Conservation (phyloP, 1,284 basidiomycete genomes). For the Tilletia walkeri region DNA sequence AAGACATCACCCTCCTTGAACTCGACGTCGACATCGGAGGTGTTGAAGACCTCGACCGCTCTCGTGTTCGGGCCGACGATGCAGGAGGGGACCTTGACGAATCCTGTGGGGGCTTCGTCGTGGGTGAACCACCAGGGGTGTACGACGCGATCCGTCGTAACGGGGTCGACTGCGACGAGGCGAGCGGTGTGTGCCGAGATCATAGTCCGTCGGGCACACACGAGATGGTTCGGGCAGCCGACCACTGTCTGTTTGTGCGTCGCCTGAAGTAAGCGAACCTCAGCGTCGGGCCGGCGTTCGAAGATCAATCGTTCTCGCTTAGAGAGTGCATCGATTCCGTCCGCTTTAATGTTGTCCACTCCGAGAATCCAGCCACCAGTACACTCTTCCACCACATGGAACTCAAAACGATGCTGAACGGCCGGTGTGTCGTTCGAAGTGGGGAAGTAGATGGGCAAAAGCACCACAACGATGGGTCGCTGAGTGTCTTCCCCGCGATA, state of each 20-base stretch:
- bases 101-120: background rate
- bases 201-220: background rate
- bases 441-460: background rate
- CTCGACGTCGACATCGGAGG: background rate
- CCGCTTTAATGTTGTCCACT: background rate
- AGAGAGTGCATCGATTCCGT: background rate
- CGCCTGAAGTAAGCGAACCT: background rate
- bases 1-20: background rate
- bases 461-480: background rate
- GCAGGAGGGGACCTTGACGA: slow-evolving; percentile 1
- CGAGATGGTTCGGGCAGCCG: background rate
- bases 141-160: background rate
- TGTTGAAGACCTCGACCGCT: slow-evolving; percentile 1
- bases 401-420: background rate
- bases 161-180: background rate
- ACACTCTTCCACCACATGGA: background rate
- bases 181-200: background rate
- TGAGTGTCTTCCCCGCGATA: background rate
- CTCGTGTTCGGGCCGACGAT: background rate
- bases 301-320: background rate
- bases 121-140: background rate
- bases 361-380: background rate
- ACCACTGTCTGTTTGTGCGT: background rate
- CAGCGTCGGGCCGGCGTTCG: background rate
- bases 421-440: background rate